Evolutionary conservation across 2,329 filamentous ascomycete genomes (phyloP), one percentile per base, ranked within the genome.

Genomic region (Chaetoscypha palmicola): DNA sequence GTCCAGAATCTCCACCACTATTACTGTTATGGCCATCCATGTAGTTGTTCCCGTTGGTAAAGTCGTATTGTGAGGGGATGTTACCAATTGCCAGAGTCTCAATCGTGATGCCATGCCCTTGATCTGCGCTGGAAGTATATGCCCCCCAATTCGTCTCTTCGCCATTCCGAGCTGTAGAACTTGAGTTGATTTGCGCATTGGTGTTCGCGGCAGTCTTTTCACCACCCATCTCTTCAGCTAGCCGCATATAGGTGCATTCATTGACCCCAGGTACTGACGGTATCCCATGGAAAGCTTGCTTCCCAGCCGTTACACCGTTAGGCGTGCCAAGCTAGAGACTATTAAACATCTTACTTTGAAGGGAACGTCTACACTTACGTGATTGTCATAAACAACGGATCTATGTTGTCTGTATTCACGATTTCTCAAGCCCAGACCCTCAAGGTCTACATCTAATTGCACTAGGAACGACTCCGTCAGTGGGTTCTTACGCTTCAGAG

Each of bases 381-480:
- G 58, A 17, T 66, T 63, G 31, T 57, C 54, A 14, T 60, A n/a
- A n/a, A n/a, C n/a, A n/a, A n/a, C n/a, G n/a, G n/a, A n/a, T n/a
- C n/a, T n/a, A n/a, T n/a, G n/a, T n/a, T n/a, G n/a, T 1, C 72
- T 71, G 20, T 69, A 68, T 48, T 73, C 77, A 7, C 72, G 77
- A 51, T 77, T 79, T 53, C 74, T 72, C 49, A 79, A 64, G 10
- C 80, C 79, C 20, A 87, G 71, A 9, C 79, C 81, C 62, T 94
- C 86, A 3, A 97, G 73, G 58, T 98, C 92, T 12, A 96, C 83
- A 54, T 97, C 89, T 4, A 97, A 71, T 62, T 97, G 92, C 2
- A 92, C 86, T 26, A 97, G 69, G 67, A 97, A 97, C 0, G 91
- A 96, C 60, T 96, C 90, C 0, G 91, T 94, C 38, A 98, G 71